Evolutionary conservation across 2,329 filamentous ascomycete species (phyloP).

Genomic region (Fusarium xylarioides): DNA sequence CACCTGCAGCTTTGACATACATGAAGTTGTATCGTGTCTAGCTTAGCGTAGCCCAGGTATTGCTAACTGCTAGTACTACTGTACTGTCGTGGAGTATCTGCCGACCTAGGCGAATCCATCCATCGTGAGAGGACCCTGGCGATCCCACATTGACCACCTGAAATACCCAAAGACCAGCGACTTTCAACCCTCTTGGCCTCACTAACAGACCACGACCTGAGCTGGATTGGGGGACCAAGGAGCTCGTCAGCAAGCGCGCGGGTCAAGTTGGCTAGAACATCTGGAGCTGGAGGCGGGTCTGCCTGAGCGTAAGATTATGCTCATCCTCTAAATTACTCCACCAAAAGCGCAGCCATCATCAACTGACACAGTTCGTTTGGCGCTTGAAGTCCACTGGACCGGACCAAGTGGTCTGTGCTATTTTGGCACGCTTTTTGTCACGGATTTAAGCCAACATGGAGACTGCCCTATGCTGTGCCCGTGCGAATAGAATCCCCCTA

Average conservation of each 20-base stretch:
- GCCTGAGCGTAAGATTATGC: constrained; percentile 28
- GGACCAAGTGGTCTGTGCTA: constrained; percentile 31
- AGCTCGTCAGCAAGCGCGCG: constrained; percentile 13
- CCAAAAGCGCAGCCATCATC: constrained; percentile 27
- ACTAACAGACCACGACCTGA: constrained; percentile 26
- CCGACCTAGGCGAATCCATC: constrained; percentile 22
- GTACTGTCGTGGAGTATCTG: constrained; percentile 10
- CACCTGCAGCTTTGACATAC: constrained; percentile 42
- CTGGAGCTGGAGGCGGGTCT: constrained; percentile 32
- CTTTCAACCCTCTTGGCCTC: constrained; percentile 23
- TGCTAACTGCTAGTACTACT: constrained; percentile 5
- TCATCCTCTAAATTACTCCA: constrained; percentile 17
- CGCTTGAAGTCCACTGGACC: constrained; percentile 17
- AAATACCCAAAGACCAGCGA: constrained; percentile 3
- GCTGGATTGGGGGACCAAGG: background rate
- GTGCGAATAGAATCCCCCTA: constrained; percentile 18
- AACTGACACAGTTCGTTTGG: constrained; percentile 36
- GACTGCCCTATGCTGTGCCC: constrained; percentile 14
- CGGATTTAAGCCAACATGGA: constrained; percentile 16
- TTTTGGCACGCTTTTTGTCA: constrained; percentile 23
- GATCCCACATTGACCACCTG: constrained; percentile 29
- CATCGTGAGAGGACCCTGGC: constrained; percentile 39
- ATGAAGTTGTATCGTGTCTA: constrained; percentile 35
- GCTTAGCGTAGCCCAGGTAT: constrained; percentile 5
- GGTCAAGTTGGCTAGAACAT: constrained; percentile 4